Base-by-base conservation (phyloP, 768 basidiomycete species). In the Serpula lacrymans region DNA sequence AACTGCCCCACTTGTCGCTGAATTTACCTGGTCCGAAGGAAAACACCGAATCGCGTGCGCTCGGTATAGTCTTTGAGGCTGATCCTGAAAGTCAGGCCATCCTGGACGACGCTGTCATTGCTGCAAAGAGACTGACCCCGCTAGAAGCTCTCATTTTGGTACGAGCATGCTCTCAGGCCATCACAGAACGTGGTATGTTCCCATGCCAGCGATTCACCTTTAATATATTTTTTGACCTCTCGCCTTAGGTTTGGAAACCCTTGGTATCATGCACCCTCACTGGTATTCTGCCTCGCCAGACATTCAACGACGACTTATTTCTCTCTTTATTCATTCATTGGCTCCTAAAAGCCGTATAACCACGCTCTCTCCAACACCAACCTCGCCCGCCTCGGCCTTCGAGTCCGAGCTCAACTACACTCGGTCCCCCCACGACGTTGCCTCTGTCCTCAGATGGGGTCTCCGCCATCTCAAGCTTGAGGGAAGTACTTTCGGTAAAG, bases 231-330 rank as follows among this genome's bases (percentile, higher is more conserved):
- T 39, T 25, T 30, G 26, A 30, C 14, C 37, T 46, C 37, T 35
- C 33, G 25, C 28, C 34, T 45, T 45, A 89, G 87, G 87, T n/a
- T 69, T 88, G 37, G 85, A 88, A 57, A 80, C 82, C 3, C 79
- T 86, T 33, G 88, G 88, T 14, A 71, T 90, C 33, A 90, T 90
- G 84, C 84, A 84, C 51, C 85, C 88, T 5, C 83, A 89, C 57
- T 90, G 84, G 87, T 71, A 84, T 57, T 82, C 86, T 28, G 72
- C 87, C 7, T 87, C 84, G 5, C 77, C 77, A 6, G 74, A 78
- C 8, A 62, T 74, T n/a, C 88, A 90, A 58, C 78, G 66, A 49
- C 69, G 60, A 46, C 78, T 90, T 23, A 77, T 88, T 41, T 84
- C 84, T 13, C 73, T 79, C 42, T 89, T 82, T 65, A 68, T 90